Base-by-base conservation (phyloP, 257 asterid species). In the Oldenlandia corymbosa region DNA sequence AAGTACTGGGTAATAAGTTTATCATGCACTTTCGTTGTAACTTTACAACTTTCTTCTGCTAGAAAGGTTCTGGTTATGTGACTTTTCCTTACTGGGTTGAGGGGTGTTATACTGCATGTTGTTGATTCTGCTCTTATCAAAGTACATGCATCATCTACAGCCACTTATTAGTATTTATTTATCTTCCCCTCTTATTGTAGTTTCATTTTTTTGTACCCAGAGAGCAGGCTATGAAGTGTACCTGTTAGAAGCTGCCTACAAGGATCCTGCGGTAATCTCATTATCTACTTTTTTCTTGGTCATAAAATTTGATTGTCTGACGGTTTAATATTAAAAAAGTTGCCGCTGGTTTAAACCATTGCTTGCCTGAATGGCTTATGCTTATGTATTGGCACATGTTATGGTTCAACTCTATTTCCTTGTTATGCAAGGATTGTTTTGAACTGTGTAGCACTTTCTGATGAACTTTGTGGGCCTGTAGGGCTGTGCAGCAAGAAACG, bases 401-500 rank as follows among this genome's bases (percentile, higher is more conserved):
- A 43, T 27, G 16, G 48, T 39, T 34, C 39, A 55, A 48, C 23
- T 14, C 31, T 39, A 28, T 54, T 56, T 56, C 27, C 32, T 20
- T 17, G 31, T 21, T 12, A 34, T 10, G 30, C 34, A 36, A 3
- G 26, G 53, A 14, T 34, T 42, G 53, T 23, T 43, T 28, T 47
- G 39, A 45, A 31, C 66, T 45, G 24, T 43, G 45, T 42, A 43
- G 51, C 21, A 61, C 42, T 43, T 45, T 43, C 55, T 62, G 55
- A 45, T 54, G 28, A 23, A 28, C 39, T 68, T n/a, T 71, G 54
- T 71, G 73, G 68, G 10, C 61, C 71, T 75, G 59, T 79, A 93
- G 99, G 99, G 99, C 10, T 93, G 99, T 81, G 97, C 99, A 68
- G 99, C 95, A 55, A 79, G 97, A 77, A 93, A 93, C 81, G 91